These are phyloP conservation scores for Nemania diffusa DNA, from an alignment of 2,329 filamentous ascomycete genomes.

Conservation along the genomic window DNA sequence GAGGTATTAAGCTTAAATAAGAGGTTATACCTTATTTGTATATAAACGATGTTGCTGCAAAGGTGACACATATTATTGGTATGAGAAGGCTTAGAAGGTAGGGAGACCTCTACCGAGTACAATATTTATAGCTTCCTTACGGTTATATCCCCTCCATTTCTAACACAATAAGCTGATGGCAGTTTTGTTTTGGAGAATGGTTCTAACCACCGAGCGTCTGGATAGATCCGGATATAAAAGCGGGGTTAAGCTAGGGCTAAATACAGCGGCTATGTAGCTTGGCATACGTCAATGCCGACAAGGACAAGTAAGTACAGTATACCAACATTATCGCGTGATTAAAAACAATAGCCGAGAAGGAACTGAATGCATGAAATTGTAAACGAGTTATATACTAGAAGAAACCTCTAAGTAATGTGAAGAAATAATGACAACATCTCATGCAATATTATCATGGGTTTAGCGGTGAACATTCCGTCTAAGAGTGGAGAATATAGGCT, in stretches of 20 bases:
- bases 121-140: too few relatives aligned
- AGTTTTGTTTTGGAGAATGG: too few relatives aligned
- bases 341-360: background rate
- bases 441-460: background rate
- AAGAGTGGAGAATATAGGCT: background rate
- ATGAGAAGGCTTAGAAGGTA: too few relatives aligned
- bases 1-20: too few relatives aligned
- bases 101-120: too few relatives aligned
- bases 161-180: too few relatives aligned
- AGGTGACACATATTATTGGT: too few relatives aligned
- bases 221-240: background rate
- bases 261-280: background rate
- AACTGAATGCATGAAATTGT: background rate
- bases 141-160: too few relatives aligned
- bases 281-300: background rate
- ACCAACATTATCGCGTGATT: background rate
- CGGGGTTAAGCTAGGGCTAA: background rate
- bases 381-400: background rate
- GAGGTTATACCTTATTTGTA: too few relatives aligned
- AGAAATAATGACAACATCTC: background rate
- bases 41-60: too few relatives aligned
- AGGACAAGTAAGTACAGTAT: background rate
- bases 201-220: background rate
- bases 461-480: conserved; percentile 18
- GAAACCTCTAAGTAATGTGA: background rate